phyloP scores from a whole-genome alignment of 139 green algal genomes.

The Gonium pectorale region DNA sequence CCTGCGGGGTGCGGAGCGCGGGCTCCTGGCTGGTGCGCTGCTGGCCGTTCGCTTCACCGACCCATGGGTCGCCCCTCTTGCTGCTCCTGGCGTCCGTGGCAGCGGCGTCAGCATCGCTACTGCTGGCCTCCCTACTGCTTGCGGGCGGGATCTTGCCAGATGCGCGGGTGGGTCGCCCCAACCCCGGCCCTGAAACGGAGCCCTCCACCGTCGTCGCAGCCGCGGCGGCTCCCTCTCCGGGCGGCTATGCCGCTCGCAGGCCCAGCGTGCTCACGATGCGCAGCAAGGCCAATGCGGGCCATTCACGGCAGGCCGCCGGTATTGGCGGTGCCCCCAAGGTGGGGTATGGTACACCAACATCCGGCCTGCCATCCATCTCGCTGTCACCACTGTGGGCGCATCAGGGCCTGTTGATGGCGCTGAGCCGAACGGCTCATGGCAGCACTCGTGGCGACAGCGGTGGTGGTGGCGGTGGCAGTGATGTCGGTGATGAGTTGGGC shows the following conservation, averaged over 20 bases:
- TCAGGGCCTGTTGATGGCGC: no score
- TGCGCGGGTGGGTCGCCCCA: background rate
- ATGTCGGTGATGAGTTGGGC: no score
- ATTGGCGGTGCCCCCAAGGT: no score
- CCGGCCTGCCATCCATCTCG: no score
- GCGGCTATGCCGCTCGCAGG: background rate
- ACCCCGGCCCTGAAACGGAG: background rate
- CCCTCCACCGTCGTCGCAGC: background rate
- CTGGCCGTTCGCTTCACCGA: background rate
- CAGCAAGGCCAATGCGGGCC: background rate
- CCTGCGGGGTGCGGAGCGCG: no score
- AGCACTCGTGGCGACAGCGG: no score
- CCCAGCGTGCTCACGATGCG: background rate
- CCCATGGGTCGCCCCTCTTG: background rate
- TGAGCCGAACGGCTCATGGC: no score
- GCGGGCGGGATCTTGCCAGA: background rate
- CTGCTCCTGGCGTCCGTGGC: background rate
- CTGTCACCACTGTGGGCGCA: no score
- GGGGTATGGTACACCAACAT: no score
- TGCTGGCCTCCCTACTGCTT: slow-evolving; percentile 11
- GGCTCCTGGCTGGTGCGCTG: no score
- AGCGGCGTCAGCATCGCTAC: background rate
- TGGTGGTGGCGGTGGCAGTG: no score
- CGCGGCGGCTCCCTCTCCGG: background rate
- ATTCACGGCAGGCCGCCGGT: background rate